Base-by-base conservation (phyloP, 164 flowering plant species). In the Aristolochia californica region DNA sequence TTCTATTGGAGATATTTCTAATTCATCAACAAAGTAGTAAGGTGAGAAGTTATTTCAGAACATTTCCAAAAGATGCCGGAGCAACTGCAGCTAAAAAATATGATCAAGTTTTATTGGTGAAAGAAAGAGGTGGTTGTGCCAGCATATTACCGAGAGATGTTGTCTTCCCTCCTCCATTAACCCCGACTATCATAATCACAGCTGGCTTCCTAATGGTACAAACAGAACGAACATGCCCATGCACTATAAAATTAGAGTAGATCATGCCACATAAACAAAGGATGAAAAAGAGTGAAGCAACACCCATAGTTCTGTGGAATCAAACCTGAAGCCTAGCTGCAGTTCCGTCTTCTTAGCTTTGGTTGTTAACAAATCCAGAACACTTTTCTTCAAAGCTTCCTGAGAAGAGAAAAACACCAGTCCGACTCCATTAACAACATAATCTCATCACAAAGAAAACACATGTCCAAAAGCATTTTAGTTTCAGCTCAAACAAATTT, bases 101-200 rank as follows among this genome's bases (percentile, higher is more conserved):
- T 34, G 40, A 5, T 34, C 40, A 34, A 9, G 0, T 34, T 34
- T 34, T 8, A 34, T 34, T 5, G 5, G 10, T 5, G 1, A 12
- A 34, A 9, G 40, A 34, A 3, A 34, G 40, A 34, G 10, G 40
- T 34, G 40, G 7, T 34, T 34, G 25, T 50, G 53, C 15, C 26
- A 50, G 13, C 30, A 44, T 34, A 13, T 77, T 74, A 87, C 98
- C 97, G 57, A 93, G 88, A 62, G 98, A 93, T 43, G 97, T 93
- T 5, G 98, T 93, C 78, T 93, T 93, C 47, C 98, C 98, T 48
- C 98, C 98, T 67, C 98, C 98, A 81, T 93, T 93, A 17, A 93
- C 98, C 59, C 98, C 97, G 64, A 88, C 97, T 61, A 93, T 74
- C 82, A 93, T 85, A 48, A 93, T 67, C 15, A 93, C 98, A 60